Percentiles rank a stretch among this genome's conserved stretches.
Conservation (phyloP, 805 yeast species). For the Saccharomycopsis sp. region DNA sequence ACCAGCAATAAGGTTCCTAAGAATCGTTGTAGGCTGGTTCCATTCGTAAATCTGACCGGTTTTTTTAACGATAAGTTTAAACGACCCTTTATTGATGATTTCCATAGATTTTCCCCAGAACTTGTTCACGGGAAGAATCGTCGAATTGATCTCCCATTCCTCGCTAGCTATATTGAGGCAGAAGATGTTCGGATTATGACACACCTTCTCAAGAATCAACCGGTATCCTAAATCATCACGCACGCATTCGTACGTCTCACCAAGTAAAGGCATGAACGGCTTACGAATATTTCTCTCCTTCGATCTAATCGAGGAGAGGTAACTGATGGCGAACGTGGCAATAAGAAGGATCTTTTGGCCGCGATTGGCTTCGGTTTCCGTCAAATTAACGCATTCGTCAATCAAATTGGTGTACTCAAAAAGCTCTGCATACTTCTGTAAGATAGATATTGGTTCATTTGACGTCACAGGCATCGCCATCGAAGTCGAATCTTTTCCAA, state of each 20-base stretch:
- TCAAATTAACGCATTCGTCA: constrained; percentile 47
- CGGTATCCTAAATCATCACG: constrained; percentile 77
- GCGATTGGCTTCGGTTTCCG: constrained; percentile 29
- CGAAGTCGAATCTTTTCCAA: constrained; percentile 82
- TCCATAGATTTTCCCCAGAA: constrained; percentile 95
- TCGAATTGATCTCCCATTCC: constrained; percentile 61
- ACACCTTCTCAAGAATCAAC: constrained; percentile 74
- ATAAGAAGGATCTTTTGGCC: constrained; percentile 59
- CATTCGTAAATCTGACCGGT: constrained; percentile 71
- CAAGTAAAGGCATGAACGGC: constrained; percentile 91
- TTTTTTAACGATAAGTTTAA: constrained; percentile 47
- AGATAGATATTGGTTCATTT: constrained; percentile 82
- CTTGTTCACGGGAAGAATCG: constrained; percentile 74
- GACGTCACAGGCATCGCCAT: constrained; percentile 91
- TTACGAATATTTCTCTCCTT: constrained; percentile 76
- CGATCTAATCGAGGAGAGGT: constrained; percentile 61
- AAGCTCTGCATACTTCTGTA: constrained; percentile 74
- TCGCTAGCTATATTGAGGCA: constrained; percentile 71
- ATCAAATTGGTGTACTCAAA: constrained; percentile 70
- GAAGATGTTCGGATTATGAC: constrained; percentile 81
- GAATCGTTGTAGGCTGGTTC: constrained; percentile 73
- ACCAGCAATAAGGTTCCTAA: constrained; percentile 88
- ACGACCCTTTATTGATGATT: constrained; percentile 65
- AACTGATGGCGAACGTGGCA: constrained; percentile 78
- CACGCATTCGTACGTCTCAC: constrained; percentile 88